Evolutionary conservation across 768 basidiomycete genomes (phyloP), one percentile per base, ranked within the genome.

Genomic region (Boletus insuetus): DNA sequence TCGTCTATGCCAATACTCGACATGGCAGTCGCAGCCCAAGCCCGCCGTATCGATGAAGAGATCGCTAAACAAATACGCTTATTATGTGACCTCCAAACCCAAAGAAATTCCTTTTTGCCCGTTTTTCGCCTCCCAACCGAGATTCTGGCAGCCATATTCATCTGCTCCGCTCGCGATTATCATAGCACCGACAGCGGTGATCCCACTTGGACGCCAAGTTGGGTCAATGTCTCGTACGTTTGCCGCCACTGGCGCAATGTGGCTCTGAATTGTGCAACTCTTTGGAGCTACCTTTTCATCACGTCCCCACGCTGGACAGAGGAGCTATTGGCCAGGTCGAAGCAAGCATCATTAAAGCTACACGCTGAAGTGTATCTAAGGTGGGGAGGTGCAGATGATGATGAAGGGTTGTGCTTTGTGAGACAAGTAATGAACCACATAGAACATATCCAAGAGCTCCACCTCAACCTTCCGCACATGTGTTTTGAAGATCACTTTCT

Each of bases 251-350:
- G 78, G 77, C 74, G 79, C n/a, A 44, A 68, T 0, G 72, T 79
- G 1, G 77, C 79, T 9, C 55, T 80, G 6, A 67, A 64, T 37
- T 74, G 67, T 48, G 70, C 77, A 2, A 55, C 43, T n/a, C 66
- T 81, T 34, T 82, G 80, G 79, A 67, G 51, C 14, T 61, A 60
- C 32, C 64, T 72, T 17, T 58, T 69, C 9, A 67, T 74, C 29
- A 58, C 49, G 3, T 67, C 67, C 6, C 67, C 68, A 0, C 60
- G 55, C 44, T 77, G 75, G 73, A 70, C 70, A 10, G 64, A 73
- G 35, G 76, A 74, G 57, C 75, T 77, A 72, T 51, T 80, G 34
- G 62, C 60, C 32, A 71, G 79, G 10, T 80, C 79, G 0, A 78
- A 76, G 49, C 70, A 66, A 61, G 74, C 74, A 11, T 63, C 70